These are phyloP conservation scores for Fraxinus velutina DNA, from an alignment of 305 asterid species.

Conservation along the genomic window DNA sequence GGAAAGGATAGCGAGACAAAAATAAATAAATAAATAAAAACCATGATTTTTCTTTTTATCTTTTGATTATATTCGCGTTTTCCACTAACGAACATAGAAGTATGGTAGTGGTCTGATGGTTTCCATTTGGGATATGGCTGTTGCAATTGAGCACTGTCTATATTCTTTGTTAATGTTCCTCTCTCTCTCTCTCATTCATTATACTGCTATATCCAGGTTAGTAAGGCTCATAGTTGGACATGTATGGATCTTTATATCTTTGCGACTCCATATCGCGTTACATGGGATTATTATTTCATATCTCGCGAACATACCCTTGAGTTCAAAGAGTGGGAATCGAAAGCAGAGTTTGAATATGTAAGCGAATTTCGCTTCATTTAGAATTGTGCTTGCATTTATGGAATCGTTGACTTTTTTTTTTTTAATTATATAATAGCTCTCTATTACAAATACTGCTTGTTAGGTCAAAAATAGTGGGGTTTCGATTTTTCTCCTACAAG, in stretches of 20 bases:
- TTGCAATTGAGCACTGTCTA: neutral
- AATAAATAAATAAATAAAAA: too few species aligned
- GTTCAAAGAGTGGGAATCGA: slow-evolving; percentile 81
- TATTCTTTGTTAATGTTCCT: neutral
- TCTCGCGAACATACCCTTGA: slow-evolving; percentile 85
- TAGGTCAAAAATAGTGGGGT: slow-evolving; percentile 77
- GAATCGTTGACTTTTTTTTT: neutral
- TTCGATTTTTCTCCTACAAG: slow-evolving; percentile 86
- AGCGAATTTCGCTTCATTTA: slow-evolving; percentile 12
- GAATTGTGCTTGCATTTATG: neutral
- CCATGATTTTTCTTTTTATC: neutral
- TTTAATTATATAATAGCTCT: slow-evolving; percentile 2
- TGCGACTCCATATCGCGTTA: slow-evolving; percentile 89
- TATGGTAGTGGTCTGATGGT: neutral
- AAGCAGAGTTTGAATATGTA: slow-evolving; percentile 61
- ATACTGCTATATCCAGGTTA: slow-evolving; percentile 40
- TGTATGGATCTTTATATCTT: slow-evolving; percentile 87
- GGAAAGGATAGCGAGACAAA: neutral
- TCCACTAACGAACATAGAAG: neutral
- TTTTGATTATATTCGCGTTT: neutral
- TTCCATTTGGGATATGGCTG: neutral
- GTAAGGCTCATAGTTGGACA: slow-evolving; percentile 82
- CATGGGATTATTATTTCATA: slow-evolving; percentile 83
- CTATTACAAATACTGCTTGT: slow-evolving; percentile 8
- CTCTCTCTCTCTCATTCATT: neutral